These are phyloP conservation scores for Sclerotinia nivalis DNA, from an alignment of 2,329 filamentous ascomycete genomes.

Conservation along the genomic window DNA sequence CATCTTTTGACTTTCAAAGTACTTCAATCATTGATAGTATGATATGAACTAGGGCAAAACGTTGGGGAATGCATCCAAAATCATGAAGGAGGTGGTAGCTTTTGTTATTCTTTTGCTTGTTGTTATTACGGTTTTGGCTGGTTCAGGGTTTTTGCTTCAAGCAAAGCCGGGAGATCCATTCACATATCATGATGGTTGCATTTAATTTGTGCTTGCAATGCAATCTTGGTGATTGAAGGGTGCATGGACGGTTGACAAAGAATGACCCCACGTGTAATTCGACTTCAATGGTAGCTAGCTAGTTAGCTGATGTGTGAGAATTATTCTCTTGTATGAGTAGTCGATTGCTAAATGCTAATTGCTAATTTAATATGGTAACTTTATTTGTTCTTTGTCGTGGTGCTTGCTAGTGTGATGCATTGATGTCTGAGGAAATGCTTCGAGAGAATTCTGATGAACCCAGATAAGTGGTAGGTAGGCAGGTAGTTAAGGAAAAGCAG, in stretches of 20 bases:
- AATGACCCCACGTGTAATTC: neutral
- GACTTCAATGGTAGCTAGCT: neutral
- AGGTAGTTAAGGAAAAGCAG: no score
- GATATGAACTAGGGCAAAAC: no score
- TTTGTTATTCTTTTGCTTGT: neutral
- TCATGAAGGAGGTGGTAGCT: neutral
- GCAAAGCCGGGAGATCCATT: neutral
- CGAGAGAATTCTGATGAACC: no score
- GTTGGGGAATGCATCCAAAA: neutral
- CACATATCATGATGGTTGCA: neutral
- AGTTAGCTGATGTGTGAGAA: neutral
- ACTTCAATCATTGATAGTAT: neutral
- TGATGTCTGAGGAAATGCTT: neutral
- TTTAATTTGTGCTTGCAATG: neutral
- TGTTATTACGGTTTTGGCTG: neutral
- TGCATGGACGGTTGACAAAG: neutral
- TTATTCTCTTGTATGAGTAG: neutral
- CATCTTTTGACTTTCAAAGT: neutral
- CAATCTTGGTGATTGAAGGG: neutral
- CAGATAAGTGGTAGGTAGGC: neutral
- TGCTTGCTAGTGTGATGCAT: neutral
- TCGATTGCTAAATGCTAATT: neutral
- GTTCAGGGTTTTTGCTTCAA: neutral
- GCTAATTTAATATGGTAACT: neutral
- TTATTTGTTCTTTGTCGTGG: neutral